Base-by-base conservation (phyloP, 768 basidiomycete genomes). In the Inosperma sp. region DNA sequence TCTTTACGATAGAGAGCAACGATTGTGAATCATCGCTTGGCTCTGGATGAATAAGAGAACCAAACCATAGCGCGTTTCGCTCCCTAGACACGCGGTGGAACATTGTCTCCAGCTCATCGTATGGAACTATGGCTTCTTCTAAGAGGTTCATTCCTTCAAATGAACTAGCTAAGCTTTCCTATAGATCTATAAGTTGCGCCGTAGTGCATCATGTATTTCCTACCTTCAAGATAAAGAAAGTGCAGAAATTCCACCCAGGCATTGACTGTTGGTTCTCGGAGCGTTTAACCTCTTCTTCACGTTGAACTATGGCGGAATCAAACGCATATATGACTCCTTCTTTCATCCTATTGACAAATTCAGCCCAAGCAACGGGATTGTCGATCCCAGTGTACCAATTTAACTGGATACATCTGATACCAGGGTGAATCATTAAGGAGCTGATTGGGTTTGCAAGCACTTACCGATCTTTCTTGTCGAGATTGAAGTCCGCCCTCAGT, bases 191-290 rank as follows among this genome's bases (percentile, higher is more conserved):
- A 60, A 50, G 58, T 66, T 21, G 60, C 52, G 55, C 31, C 58
- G 4, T 56, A 46, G 27, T 30, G 59, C 50, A 17, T 31, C 34
- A 44, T 42, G 29, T 25, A 37, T 34, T 31, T 49, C 47, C 47
- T 52, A 92, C 95, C 83, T 98, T 99, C 30, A 94, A 74, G 44
- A 93, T 82, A 68, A 97, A 97, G 72, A 94, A 98, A 0, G 88
- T 93, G 65, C 93, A 94, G 64, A 96, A 99, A 63, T 96, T 96
- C 96, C 96, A 99, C 7, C 96, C 95, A 1, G 93, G 92, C 82
- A 93, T 88, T 59, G 86, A 79, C 49, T 90, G 78, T 66, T 97
- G 91, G 41, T 82, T 78, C 62, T 99, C 95, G 0, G 89, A 91
- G 30, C 91, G 81, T 59, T 78, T 85, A 3, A 97, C 86, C 54